Conservation (phyloP, 345 rosid genomes). For the Bretschneidera sinensis region DNA sequence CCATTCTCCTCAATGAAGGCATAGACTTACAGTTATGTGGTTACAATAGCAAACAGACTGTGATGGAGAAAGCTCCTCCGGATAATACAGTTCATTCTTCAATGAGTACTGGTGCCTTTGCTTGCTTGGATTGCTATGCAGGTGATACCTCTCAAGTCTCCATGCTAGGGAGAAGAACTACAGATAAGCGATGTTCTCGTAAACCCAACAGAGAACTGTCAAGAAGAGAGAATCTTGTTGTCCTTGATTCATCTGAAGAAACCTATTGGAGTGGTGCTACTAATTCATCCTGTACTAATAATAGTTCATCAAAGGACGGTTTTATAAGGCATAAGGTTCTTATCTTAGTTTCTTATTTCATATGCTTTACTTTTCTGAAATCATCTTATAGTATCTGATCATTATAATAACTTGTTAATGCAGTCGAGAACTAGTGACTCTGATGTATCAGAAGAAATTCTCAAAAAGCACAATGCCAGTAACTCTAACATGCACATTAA, state of each 20-base stretch:
- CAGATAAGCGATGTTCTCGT: constrained; percentile 32
- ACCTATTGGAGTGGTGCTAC: constrained; percentile 21
- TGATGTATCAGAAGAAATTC: constrained; percentile 32
- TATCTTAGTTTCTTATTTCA: constrained; percentile 6
- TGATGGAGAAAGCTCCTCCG: constrained; percentile 24
- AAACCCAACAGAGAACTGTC: constrained; percentile 39
- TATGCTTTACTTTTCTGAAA: neutral
- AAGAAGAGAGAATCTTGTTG: constrained; percentile 32
- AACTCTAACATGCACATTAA: constrained; percentile 22
- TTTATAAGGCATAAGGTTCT: constrained; percentile 43
- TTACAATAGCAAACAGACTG: constrained; percentile 27
- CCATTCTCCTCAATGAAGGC: constrained; percentile 21
- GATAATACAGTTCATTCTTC: constrained; percentile 25
- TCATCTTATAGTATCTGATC: constrained; percentile 10
- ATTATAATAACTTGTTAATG: constrained; percentile 15
- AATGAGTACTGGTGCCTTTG: constrained; percentile 18
- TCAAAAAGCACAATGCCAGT: constrained; percentile 30
- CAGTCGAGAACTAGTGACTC: constrained; percentile 36
- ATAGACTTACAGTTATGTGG: constrained; percentile 31
- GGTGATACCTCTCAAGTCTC: constrained; percentile 37
- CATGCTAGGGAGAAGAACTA: constrained; percentile 38
- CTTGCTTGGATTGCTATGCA: constrained; percentile 27
- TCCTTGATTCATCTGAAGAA: constrained; percentile 33
- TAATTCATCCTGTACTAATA: constrained; percentile 20
- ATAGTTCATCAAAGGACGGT: constrained; percentile 28